Base-by-base conservation (phyloP, 768 basidiomycete species). In the Pleurotus ostreatus region DNA sequence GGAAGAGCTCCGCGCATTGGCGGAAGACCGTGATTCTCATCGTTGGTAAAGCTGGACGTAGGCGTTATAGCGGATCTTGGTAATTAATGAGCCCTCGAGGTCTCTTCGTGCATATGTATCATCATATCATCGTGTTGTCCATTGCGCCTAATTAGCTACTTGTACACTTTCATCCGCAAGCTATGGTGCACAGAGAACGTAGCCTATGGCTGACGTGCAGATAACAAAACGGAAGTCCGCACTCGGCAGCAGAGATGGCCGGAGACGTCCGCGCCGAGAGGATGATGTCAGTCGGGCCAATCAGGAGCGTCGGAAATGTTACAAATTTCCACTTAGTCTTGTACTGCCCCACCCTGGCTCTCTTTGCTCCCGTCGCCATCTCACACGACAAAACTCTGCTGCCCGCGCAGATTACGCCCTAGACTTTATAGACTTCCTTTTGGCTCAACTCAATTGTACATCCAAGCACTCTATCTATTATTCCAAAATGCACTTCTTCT, bases 401-500 rank as follows among this genome's bases (percentile, higher is more conserved):
- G 30, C 30, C 9, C 11, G 30, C 30, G 34, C 34, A 15, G 37
- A 18, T 38, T 53, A n/a, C 39, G n/a, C 23, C 51, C 18, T 53
- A 53, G 51, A 53, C 15, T 53, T 25, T 38, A 53, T 53, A 53
- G 51, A 53, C 39, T n/a, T 34, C 30, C 30, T 34, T 34, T 34
- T 38, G 8, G 11, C 44, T 23, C 25, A 8, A 45, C 70, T 54
- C 48, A 59, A 43, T 59, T 72, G 63, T 71, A 71, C 61, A 61
- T 60, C 61, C 58, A 63, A 58, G 57, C 56, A 48, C 58, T 56
- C 65, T 66, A 69, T 60, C 62, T 62, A 55, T 65, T 58, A 52
- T 57, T 57, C 58, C 55, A 66, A 62, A 67, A 92, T 94, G 89
- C 90, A 91, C 70, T 89, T 92, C 74, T 90, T 92, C 73, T 89